Percentiles rank a stretch among this genome's conserved stretches.
Conservation (phyloP, 1,139 yeast species). For the Yamadazyma spencermartinsiae region DNA sequence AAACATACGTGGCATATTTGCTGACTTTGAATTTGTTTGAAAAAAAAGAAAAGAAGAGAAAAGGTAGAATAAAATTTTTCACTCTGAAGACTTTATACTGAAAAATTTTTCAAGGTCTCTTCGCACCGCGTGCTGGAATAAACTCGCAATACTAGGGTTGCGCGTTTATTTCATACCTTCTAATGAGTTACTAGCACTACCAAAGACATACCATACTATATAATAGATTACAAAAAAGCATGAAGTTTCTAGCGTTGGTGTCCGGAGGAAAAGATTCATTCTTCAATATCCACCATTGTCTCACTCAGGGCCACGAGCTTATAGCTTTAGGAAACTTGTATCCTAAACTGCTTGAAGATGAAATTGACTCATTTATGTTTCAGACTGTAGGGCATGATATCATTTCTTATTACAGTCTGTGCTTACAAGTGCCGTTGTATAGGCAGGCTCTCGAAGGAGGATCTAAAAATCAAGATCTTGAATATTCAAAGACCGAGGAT, state of each 20-base stretch:
- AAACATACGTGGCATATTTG: constrained; percentile 59
- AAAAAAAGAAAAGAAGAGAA: constrained; percentile 12
- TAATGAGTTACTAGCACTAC: not conserved
- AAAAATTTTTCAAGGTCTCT: constrained; percentile 13
- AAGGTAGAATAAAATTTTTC: constrained; percentile 11
- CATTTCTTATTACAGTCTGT: constrained; percentile 61
- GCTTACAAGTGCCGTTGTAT: constrained; percentile 79
- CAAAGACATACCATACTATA: not conserved
- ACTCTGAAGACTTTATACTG: constrained; percentile 5
- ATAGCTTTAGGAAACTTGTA: constrained; percentile 81
- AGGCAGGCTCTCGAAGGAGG: constrained; percentile 65
- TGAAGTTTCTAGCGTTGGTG: constrained; percentile 90
- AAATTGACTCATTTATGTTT: constrained; percentile 93
- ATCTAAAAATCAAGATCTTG: constrained; percentile 65
- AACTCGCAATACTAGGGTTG: not conserved
- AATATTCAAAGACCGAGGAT: constrained; percentile 60
- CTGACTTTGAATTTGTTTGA: constrained; percentile 15
- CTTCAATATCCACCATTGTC: constrained; percentile 81
- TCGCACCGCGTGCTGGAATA: constrained; percentile 4
- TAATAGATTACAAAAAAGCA: constrained; percentile 20
- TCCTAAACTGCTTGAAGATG: constrained; percentile 59
- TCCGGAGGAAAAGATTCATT: constrained; percentile 98
- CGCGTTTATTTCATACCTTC: constrained; percentile 8
- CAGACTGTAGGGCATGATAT: constrained; percentile 97
- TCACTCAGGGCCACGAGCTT: constrained; percentile 79